Evolutionary conservation across 441 rosid species (phyloP), one percentile per base, ranked within the genome.

Genomic region (Brassica balearica): DNA sequence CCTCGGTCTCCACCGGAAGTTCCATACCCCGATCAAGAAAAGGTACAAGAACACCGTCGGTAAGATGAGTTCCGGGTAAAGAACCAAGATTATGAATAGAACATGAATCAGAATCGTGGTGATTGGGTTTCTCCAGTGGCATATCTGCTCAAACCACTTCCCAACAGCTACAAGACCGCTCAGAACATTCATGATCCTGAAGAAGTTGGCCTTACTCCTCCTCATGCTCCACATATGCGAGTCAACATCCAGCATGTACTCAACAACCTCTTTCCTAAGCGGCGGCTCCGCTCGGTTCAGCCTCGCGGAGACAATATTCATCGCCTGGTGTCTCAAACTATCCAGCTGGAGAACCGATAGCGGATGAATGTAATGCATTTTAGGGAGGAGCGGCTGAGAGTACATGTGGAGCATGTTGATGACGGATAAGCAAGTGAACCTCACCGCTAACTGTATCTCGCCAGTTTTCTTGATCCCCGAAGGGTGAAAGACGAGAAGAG

Each of bases 151-250:
- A 70, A 93, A 87, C 98, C 98, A 93, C 66, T 74, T 84, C 14
- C 88, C 87, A 41, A 89, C 85, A 17, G 91, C 82, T 80, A 94
- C 77, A 70, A 87, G 43, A 17, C 97, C 91, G 6, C 88, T 81
- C 51, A 92, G 77, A 38, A 94, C 87, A 0, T 85, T 84, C 92
- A 92, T 88, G 82, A 94, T 90, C 62, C 96, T 75, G 74, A 90
- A 92, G 85, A 92, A 92, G 74, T 92, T 94, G 3, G 97, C 98
- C 81, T 93, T 93, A 84, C 98, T 93, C 75, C 97, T 88, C 75
- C 98, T 85, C 97, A 94, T 92, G 82, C 91, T 94, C 97, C 98
- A 94, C 91, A 87, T 87, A 74, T 92, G 94, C 1, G 96, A 90
- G 73, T 89, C 98, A 27, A 94, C 96, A 73, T 94, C 98, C 1